Evolutionary conservation across 805 yeast species (phyloP).

Genomic region (Lachancea thermotolerans): DNA sequence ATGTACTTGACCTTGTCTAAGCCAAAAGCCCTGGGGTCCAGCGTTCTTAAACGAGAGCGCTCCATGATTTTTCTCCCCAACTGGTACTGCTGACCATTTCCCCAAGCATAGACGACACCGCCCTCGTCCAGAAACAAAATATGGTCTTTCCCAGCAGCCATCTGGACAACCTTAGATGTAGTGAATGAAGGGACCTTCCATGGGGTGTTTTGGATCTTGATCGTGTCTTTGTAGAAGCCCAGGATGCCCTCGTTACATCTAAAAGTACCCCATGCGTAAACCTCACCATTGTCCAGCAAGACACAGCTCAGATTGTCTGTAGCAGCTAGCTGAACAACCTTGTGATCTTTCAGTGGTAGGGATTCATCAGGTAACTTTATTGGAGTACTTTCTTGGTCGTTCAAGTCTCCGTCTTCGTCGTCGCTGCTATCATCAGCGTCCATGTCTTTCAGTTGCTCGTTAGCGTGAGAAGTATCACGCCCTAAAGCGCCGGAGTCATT

Average conservation of each 20-base stretch:
- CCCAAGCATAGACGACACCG: conserved; percentile 95
- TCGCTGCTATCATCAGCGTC: conserved; percentile 53
- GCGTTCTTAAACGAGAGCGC: conserved; percentile 63
- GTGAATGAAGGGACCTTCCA: conserved; percentile 40
- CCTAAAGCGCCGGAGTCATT: conserved; percentile 91
- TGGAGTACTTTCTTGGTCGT: conserved; percentile 87
- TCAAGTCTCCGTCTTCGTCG: conserved; percentile 77
- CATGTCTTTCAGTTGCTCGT: conserved; percentile 61
- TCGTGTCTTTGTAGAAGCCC: conserved; percentile 63
- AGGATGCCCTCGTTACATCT: conserved; percentile 87
- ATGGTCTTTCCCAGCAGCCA: conserved; percentile 93
- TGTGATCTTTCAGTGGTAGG: conserved; percentile 43
- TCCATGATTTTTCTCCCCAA: conserved; percentile 81
- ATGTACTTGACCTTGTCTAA: conserved; percentile 69
- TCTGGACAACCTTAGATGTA: conserved; percentile 59
- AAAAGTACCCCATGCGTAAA: conserved; percentile 97
- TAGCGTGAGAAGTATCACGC: conserved; percentile 65
- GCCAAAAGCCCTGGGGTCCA: conserved; percentile 80
- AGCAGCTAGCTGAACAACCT: conserved; percentile 77
- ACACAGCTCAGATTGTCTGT: conserved; percentile 88
- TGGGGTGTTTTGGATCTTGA: conserved; percentile 62
- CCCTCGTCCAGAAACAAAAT: conserved; percentile 71
- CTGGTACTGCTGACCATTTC: conserved; percentile 90
- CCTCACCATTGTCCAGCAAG: conserved; percentile 72
- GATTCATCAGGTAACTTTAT: conserved; percentile 51